Base-by-base conservation (phyloP, 2,329 filamentous ascomycete genomes). In the Leptographium procerum region DNA sequence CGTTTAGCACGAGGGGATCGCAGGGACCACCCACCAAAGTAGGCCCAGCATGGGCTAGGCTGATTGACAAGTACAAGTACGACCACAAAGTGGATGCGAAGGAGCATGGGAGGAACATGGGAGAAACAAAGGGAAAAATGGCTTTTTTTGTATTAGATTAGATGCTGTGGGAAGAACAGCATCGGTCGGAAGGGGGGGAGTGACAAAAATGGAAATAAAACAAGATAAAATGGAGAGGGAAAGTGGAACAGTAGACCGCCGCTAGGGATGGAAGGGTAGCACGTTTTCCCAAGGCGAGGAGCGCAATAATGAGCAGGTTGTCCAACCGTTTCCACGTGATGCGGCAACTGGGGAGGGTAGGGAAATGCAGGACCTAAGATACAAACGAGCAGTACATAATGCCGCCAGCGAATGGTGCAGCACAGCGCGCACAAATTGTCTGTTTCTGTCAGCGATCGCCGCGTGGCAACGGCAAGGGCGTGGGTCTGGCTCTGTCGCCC, bases 211-310 rank as follows among this genome's bases (percentile, higher is more conserved):
- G 51, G 19, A 14, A 40, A 53, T 29, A 29, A 31, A 51, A 31
- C 6, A 19, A 29, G 24, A 29, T 26, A 19, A 19, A 43, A 43
- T 22, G 16, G 40, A 43, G 26, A 28, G 13, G 28, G 43, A 58
- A 57, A 57, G 59, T 52, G 57, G 57, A 56, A 33, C 55, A 51
- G 29, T 43, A 47, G 56, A 50, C 57, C 57, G 59, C 60, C 62
- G 55, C 62, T 63, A 62, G 57, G 59, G 59, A 62, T 62, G 60
- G 62, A 62, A 45, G 62, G 62, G 51, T 52, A 63, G 62, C 62
- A 63, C 62, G 62, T 63, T 63, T 63, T 56, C 58, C 19, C 33
- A 19, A 36, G 51, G 31, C n/a, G 16, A 45, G 40, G 28, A 29
- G 40, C 10, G 40, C 14, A 33, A 43, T 4, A 33, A 28, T 19